These are phyloP conservation scores for Sanghuangporus baumii DNA, from an alignment of 1,284 basidiomycete genomes.

Conservation along the genomic window DNA sequence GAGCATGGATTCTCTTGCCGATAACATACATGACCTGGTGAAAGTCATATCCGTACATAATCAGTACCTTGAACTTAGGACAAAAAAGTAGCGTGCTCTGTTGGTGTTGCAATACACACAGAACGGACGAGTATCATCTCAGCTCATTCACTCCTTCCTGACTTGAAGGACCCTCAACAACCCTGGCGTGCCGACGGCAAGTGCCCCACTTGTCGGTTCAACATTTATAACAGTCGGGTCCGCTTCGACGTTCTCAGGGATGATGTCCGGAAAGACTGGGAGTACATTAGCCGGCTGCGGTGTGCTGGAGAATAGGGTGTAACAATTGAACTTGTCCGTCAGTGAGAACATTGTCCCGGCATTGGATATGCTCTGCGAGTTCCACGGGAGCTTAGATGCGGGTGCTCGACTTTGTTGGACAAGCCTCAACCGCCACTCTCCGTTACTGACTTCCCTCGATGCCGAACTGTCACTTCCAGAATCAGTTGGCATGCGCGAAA, in stretches of 20 bases:
- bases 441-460: neutral
- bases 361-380: slow-evolving; percentile 4
- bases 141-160: neutral
- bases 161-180: neutral
- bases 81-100: too few relatives aligned
- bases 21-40: too few relatives aligned
- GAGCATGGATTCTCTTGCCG: too few relatives aligned
- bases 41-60: too few relatives aligned
- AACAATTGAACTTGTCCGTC: slow-evolving; percentile 2
- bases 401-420: neutral
- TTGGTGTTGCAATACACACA: neutral
- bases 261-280: neutral
- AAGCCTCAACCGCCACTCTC: neutral
- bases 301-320: neutral
- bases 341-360: slow-evolving; percentile 7
- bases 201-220: neutral
- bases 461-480: neutral
- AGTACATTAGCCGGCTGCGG: neutral
- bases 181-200: slow-evolving; percentile 1
- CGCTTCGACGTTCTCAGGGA: neutral
- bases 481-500: neutral
- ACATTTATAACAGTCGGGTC: neutral
- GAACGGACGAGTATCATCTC: neutral
- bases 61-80: too few relatives aligned
- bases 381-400: slow-evolving; percentile 6